Evolutionary conservation across 2,329 filamentous ascomycete species (phyloP), one percentile per base, ranked within the genome.

Genomic region (Ploettnerulaceae sp.): DNA sequence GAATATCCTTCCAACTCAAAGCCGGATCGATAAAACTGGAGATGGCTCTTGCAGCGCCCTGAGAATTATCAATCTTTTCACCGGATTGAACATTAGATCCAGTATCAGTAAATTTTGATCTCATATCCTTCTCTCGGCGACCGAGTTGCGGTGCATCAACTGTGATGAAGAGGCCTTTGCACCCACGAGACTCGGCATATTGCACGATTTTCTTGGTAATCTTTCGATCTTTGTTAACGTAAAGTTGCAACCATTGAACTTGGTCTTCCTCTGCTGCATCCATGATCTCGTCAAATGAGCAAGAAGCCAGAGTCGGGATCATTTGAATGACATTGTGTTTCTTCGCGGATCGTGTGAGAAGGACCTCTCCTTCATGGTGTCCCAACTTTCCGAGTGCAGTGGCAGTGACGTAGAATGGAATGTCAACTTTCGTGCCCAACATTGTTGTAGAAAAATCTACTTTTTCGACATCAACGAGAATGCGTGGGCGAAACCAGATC

Each of bases 61-160:
- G 93, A 14, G 81, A 86, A 52, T 81, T 89, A 67, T 97, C 90
- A 15, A 91, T 88, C 44, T 75, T 67, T 49, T 83, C 75, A 40
- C 86, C 87, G 35, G 68, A 69, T 68, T 97, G 93, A 11, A 97
- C 88, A 61, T 82, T 86, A 21, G 84, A 86, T 7, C 90, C 91
- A 11, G 78, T 77, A 58, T 95, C 91, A 28, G 79, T 80, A 64
- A 94, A 95, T 68, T 97, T 97, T 56, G 78, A 80, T 29, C 93
- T 86, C 93, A 97, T 97, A 66, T 97, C 93, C 72, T 97, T 98
- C 68, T 98, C 93, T 57, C 93, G 78, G 29, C 93, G 82, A 32
- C 93, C 93, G 17, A 98, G 82, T 68, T 97, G 91, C 5, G 93
- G 93, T 42, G 93, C 93, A 66, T 98, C 93, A 45, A 98, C 93